Evolutionary conservation across 257 asterid species (phyloP).

Genomic region (Salvia rosmarinus): DNA sequence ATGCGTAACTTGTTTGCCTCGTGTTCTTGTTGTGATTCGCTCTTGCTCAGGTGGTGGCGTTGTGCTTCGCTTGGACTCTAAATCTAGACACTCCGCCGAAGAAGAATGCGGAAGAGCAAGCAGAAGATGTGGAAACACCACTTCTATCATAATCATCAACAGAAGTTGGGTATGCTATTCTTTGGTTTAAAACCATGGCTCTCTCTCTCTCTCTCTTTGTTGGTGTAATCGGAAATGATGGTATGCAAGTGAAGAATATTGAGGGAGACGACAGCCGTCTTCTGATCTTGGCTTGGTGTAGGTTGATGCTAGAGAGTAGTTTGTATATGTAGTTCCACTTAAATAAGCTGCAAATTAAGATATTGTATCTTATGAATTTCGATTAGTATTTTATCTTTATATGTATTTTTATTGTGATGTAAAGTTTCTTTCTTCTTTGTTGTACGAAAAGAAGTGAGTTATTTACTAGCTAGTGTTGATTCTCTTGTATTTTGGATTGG

Average conservation of each 20-base stretch:
- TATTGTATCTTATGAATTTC: constrained; percentile 5
- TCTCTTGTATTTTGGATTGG: too few species aligned
- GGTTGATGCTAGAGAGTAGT: neutral
- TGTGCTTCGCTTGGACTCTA: constrained; percentile 65
- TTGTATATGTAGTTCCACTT: constrained; percentile 19
- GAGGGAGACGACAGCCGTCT: neutral
- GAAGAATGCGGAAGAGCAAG: constrained; percentile 32
- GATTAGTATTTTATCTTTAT: neutral
- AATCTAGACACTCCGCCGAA: constrained; percentile 49
- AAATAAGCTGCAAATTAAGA: neutral
- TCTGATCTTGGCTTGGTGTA: neutral
- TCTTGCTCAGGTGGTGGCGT: constrained; percentile 55
- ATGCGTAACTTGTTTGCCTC: neutral
- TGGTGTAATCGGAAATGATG: neutral
- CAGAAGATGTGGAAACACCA: constrained; percentile 67
- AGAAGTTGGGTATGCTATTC: neutral
- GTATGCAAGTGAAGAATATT: neutral
- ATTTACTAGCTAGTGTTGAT: too few species aligned
- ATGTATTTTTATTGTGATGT: too few species aligned
- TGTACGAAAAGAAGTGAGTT: too few species aligned
- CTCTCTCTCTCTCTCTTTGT: neutral
- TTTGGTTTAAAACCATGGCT: neutral
- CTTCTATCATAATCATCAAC: constrained; percentile 50
- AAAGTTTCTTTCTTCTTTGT: too few species aligned
- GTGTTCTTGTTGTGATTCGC: neutral